Evolutionary conservation across 2,329 filamentous ascomycete species (phyloP).

Genomic region (Incumbomyces lentus): DNA sequence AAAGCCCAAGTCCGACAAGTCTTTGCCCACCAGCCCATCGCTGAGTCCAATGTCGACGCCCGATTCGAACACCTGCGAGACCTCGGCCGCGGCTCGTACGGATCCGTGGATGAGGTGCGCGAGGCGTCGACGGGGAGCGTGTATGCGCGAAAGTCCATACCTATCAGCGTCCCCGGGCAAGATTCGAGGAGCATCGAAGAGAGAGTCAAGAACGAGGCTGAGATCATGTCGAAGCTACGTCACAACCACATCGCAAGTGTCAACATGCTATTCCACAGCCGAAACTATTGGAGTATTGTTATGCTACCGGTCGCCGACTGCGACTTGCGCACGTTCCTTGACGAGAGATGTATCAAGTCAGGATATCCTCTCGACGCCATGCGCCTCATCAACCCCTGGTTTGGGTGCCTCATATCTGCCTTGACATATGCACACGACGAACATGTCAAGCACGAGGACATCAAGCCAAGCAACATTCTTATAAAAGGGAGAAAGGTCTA

Average conservation of each 20-base stretch:
- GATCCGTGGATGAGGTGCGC: slow-evolving; percentile 18
- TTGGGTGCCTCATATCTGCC: slow-evolving; percentile 11
- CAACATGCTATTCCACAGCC: slow-evolving; percentile 27
- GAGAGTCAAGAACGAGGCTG: slow-evolving; percentile 22
- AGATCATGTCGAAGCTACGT: slow-evolving; percentile 22
- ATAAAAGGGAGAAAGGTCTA: slow-evolving; percentile 9
- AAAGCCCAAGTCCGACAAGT: background rate
- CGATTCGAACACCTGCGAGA: slow-evolving; percentile 13
- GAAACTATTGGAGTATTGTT: slow-evolving; percentile 23
- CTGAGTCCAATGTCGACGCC: slow-evolving; percentile 12
- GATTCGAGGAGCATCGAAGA: slow-evolving; percentile 14
- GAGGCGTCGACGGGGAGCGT: slow-evolving; percentile 19
- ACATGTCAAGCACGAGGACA: slow-evolving; percentile 16
- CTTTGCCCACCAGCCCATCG: background rate
- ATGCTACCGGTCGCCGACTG: slow-evolving; percentile 22
- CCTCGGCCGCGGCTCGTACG: slow-evolving; percentile 20
- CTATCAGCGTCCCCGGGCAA: slow-evolving; percentile 13
- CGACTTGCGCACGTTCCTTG: slow-evolving; percentile 16
- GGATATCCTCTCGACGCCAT: background rate
- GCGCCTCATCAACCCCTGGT: slow-evolving; percentile 4
- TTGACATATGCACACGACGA: slow-evolving; percentile 13
- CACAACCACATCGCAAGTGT: slow-evolving; percentile 25
- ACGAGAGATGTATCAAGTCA: background rate
- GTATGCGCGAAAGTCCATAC: slow-evolving; percentile 25
- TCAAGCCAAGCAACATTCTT: slow-evolving; percentile 19